Evolutionary conservation across 2,329 filamentous ascomycete genomes (phyloP), one percentile per base, ranked within the genome.

Genomic region (Dothistroma pini): DNA sequence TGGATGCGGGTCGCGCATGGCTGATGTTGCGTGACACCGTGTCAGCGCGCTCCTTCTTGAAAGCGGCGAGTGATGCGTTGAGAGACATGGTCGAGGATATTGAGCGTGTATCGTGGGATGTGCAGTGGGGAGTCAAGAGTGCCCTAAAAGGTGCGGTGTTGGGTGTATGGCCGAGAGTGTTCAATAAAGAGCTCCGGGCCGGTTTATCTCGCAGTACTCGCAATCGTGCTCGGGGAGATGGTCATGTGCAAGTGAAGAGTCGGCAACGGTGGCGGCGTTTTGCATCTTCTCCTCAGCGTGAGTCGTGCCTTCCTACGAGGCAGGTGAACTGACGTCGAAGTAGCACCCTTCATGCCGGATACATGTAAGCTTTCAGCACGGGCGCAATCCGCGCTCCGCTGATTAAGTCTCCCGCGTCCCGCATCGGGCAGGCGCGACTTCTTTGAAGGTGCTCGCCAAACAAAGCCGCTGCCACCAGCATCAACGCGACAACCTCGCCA

Each of bases 161-260:
- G 50, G 34, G 50, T 25, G 53, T 44, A 11, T 50, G 63, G 62
- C 67, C 68, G 54, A 66, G 67, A 71, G 44, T 58, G 62, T 62
- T 71, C 69, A 72, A 59, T 60, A 56, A 72, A 72, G 70, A 69
- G 64, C 41, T 71, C 70, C 66, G 64, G 66, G 62, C 63, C 58
- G 47, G 22, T 29, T 2, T 29, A 29, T 29, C 3, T 6, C 25
- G 25, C 25, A 6, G 3, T 29, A 3, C 25, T 29, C 25, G 25
- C 25, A 6, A 29, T 29, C 6, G 25, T 29, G 25, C 9, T n/a
- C n/a, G 5, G 21, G 51, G 51, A 4, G 29, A 6, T 6, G 11
- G 1, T 10, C 51, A 48, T 35, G 58, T 35, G 35, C 19, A 14
- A 32, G 44, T 38, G 59, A 32, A 44, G 16, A 58, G 38, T 35